Evolutionary conservation across 2,329 filamentous ascomycete species (phyloP).

Genomic region (Fusarium guadeloupense): DNA sequence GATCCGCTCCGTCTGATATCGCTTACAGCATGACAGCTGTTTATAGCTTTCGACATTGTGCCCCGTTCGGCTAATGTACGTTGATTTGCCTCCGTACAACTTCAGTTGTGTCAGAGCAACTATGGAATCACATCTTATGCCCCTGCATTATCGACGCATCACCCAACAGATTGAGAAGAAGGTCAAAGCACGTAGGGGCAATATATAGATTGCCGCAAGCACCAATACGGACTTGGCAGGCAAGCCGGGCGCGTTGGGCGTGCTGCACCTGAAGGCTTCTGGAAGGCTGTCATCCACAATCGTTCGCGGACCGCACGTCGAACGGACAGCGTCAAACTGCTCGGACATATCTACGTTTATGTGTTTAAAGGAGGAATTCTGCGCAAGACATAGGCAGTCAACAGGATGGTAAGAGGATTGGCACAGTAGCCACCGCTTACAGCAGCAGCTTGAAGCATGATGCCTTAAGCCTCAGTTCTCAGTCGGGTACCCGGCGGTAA

Average conservation of each 20-base stretch:
- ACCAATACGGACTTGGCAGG: conserved; percentile 16
- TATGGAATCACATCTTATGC: conserved; percentile 8
- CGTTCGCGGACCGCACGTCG: conserved; percentile 23
- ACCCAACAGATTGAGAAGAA: background rate
- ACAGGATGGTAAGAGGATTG: conserved; percentile 25
- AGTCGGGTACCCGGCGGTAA: conserved; percentile 27
- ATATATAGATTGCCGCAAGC: conserved; percentile 14
- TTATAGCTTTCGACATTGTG: conserved; percentile 33
- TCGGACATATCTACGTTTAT: conserved; percentile 14
- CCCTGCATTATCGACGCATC: conserved; percentile 20
- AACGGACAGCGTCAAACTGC: conserved; percentile 24
- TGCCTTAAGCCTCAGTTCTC: conserved; percentile 26
- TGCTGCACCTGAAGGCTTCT: conserved; percentile 38
- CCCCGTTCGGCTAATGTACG: conserved; percentile 24
- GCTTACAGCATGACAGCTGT: conserved; percentile 23
- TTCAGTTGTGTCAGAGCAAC: conserved; percentile 14
- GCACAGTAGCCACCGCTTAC: conserved; percentile 26
- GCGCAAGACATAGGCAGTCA: conserved; percentile 39
- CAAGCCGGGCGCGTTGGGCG: conserved; percentile 29
- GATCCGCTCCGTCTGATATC: conserved; percentile 19
- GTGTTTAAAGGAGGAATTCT: conserved; percentile 26
- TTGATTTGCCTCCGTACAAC: conserved; percentile 33
- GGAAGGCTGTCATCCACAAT: conserved; percentile 31
- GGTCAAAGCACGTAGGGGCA: conserved; percentile 16
- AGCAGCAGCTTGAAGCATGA: conserved; percentile 21